Evolutionary conservation across 768 basidiomycete genomes (phyloP).

Genomic region (Boletus insuetus): DNA sequence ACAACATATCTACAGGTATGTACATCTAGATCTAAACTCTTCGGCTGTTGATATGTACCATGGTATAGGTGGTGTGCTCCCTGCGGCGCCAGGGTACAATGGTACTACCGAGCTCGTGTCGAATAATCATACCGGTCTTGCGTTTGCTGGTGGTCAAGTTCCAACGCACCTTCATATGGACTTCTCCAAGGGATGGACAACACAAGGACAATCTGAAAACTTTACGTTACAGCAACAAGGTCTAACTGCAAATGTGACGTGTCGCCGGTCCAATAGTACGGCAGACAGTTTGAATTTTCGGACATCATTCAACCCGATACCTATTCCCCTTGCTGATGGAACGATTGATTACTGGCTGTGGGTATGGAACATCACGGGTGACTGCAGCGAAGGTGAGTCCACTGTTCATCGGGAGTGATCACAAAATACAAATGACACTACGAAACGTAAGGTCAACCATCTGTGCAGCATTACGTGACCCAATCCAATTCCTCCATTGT

Average conservation of each 20-base stretch:
- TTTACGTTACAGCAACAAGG: constrained; percentile 15
- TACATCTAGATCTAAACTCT: background rate
- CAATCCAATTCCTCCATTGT: background rate
- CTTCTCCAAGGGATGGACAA: background rate
- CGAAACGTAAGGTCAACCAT: background rate
- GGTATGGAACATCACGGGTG: background rate
- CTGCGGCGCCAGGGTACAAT: background rate
- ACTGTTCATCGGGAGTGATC: too few relatives aligned
- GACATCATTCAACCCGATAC: background rate
- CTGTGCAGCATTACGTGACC: constrained; percentile 4
- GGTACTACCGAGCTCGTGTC: background rate
- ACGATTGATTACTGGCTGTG: constrained; percentile 3
- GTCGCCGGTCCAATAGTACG: background rate
- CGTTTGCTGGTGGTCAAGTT: constrained; percentile 1
- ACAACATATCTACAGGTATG: constrained; percentile 16
- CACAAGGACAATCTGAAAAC: background rate
- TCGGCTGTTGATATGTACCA: background rate
- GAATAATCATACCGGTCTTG: background rate
- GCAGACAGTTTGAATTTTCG: background rate
- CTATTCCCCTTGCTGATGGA: background rate
- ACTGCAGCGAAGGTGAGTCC: background rate
- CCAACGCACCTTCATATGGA: background rate
- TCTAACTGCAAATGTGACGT: constrained; percentile 14
- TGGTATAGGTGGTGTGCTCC: constrained; percentile 9
- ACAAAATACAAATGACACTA: background rate